phyloP scores from a whole-genome alignment of 2,329 filamentous ascomycete genomes.

The Zymoseptoria passerinii region DNA sequence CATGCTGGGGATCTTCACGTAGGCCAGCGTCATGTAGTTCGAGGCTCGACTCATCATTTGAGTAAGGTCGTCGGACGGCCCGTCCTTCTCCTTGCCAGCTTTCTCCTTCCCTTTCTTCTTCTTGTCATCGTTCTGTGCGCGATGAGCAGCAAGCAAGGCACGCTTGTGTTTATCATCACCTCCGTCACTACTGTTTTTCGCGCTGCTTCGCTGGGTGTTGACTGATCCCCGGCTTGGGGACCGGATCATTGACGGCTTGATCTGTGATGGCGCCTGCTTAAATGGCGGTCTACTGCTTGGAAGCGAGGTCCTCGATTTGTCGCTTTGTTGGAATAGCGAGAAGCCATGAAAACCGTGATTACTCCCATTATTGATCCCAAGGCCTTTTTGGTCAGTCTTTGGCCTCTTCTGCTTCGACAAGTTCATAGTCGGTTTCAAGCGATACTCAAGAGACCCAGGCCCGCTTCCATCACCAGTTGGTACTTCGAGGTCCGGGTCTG shows the following conservation, averaged over 20 bases:
- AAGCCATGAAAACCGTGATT: constrained; percentile 32
- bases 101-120: constrained; percentile 40
- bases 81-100: constrained; percentile 46
- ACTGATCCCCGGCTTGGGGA: constrained; percentile 28
- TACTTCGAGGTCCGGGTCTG: constrained; percentile 4
- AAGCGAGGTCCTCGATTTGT: constrained; percentile 22
- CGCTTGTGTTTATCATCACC: constrained; percentile 28
- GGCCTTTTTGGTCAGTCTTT: constrained; percentile 25
- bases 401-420: constrained; percentile 32
- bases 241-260: constrained; percentile 21
- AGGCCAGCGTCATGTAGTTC: constrained; percentile 94
- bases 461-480: constrained; percentile 44
- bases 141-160: constrained; percentile 1
- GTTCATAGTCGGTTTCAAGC: constrained; percentile 73
- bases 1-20: constrained; percentile 90
- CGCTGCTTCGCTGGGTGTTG: constrained; percentile 19
- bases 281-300: constrained; percentile 15
- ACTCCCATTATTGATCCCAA: constrained; percentile 23
- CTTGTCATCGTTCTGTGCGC: constrained; percentile 13
- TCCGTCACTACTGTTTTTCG: constrained; percentile 17
- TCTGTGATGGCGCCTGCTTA: constrained; percentile 19
- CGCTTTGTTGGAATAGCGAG: constrained; percentile 36
- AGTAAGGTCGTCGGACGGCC: constrained; percentile 76
- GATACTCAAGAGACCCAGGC: constrained; percentile 68
- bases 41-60: constrained; percentile 95